phyloP scores from a whole-genome alignment of 371 early-diverging fungal genomes.

The Rhizopus microsporus region DNA sequence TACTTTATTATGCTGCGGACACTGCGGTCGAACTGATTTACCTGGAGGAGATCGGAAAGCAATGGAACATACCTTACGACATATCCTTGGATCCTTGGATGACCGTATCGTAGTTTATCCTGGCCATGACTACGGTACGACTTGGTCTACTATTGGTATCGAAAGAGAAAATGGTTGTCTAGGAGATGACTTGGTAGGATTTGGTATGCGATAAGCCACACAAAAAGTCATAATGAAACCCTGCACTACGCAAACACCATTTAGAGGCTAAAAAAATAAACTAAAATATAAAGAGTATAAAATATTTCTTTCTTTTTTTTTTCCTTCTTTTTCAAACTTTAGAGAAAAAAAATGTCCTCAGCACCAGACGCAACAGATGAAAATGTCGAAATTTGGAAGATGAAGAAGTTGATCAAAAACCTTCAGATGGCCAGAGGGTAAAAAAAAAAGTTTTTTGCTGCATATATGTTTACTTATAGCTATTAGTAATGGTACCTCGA shows the following conservation, averaged over 20 bases:
- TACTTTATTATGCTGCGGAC: constrained; percentile 73
- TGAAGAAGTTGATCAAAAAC: constrained; percentile 96
- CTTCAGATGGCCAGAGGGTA: constrained; percentile 96
- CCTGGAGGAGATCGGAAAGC: constrained; percentile 66
- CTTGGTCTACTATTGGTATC: constrained; percentile 72
- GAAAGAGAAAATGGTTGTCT: constrained; percentile 59
- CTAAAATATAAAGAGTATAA: not conserved
- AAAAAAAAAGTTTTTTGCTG: constrained; percentile 6
- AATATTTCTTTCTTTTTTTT: not conserved
- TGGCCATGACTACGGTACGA: constrained; percentile 85
- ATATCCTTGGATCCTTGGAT: constrained; percentile 57
- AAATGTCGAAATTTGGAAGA: constrained; percentile 96
- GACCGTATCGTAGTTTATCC: constrained; percentile 81
- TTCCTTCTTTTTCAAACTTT: not conserved
- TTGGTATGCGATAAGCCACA: constrained; percentile 30
- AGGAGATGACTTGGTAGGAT: constrained; percentile 55
- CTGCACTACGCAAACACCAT: not conserved
- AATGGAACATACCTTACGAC: constrained; percentile 70
- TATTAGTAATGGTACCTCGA: constrained; percentile 97
- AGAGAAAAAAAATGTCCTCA: constrained; percentile 13
- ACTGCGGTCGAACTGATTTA: constrained; percentile 80
- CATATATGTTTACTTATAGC: constrained; percentile 3
- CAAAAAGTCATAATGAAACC: not conserved
- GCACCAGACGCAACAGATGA: constrained; percentile 52
- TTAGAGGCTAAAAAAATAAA: constrained; percentile 3